Conservation (phyloP, 495 filamentous ascomycete species). For the Rhypophila decipiens region DNA sequence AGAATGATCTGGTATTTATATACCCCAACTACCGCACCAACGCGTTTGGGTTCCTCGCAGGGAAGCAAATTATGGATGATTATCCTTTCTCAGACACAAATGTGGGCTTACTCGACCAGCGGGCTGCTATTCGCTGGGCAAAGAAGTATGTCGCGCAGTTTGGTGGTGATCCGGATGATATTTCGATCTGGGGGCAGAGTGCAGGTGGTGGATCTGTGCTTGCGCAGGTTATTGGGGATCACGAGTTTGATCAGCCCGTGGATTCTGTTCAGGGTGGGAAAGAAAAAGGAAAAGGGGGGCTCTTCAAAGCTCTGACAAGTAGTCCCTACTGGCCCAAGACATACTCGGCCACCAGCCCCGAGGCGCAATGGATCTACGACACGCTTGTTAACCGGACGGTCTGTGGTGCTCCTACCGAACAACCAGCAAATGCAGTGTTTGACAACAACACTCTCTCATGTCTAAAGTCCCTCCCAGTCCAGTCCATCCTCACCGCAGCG, state of each 20-base stretch:
- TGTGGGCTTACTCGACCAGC: constrained; percentile 44
- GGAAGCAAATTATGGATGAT: constrained; percentile 42
- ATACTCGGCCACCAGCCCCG: constrained; percentile 42
- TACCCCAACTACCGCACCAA: constrained; percentile 53
- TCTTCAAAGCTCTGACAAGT: constrained; percentile 53
- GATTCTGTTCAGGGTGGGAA: too few species aligned
- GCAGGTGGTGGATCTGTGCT: constrained; percentile 53
- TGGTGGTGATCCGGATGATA: constrained; percentile 42
- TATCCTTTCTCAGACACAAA: constrained; percentile 45
- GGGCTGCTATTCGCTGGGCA: constrained; percentile 46
- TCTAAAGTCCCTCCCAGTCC: constrained; percentile 44
- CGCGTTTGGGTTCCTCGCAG: constrained; percentile 54
- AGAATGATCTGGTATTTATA: constrained; percentile 46
- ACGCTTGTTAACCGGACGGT: constrained; percentile 38
- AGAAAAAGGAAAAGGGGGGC: constrained; percentile 19
- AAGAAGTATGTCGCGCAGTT: constrained; percentile 44
- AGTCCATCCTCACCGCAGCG: constrained; percentile 43
- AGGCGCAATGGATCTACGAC: constrained; percentile 46
- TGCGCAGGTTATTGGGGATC: constrained; percentile 39
- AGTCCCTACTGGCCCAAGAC: constrained; percentile 59
- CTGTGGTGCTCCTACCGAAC: constrained; percentile 28
- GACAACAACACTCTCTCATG: constrained; percentile 38
- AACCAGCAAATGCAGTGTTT: too few species aligned
- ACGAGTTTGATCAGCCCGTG: constrained; percentile 22
- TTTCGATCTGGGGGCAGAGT: constrained; percentile 33